Evolutionary conservation across 1,284 basidiomycete species (phyloP).

Genomic region (Baeospora myosura): DNA sequence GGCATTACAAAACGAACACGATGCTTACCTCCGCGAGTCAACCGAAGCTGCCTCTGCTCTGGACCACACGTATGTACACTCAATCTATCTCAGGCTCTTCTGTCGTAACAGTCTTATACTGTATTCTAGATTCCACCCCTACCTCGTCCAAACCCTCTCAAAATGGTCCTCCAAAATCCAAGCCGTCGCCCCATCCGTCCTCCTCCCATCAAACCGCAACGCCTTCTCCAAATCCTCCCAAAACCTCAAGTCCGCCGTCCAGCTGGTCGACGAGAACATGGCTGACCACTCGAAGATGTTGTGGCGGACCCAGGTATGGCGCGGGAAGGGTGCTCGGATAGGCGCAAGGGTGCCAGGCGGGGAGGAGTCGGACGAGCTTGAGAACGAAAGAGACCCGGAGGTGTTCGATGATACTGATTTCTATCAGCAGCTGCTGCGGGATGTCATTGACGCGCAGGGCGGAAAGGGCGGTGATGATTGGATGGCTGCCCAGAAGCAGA

Average conservation of each 20-base stretch:
- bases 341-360: conserved; percentile 23
- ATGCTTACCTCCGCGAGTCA: conserved; percentile 36
- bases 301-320: conserved; percentile 46
- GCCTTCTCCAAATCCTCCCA: conserved; percentile 49
- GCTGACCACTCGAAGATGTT: conserved; percentile 49
- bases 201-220: conserved; percentile 63
- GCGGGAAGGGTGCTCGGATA: conserved; percentile 38
- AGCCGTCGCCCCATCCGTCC: conserved; percentile 72
- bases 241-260: conserved; percentile 52
- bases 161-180: conserved; percentile 95
- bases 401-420: conserved; percentile 87
- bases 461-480: conserved; percentile 46
- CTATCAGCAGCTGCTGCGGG: conserved; percentile 83
- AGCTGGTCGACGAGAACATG: conserved; percentile 67
- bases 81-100: not conserved
- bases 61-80: conserved; percentile 46
- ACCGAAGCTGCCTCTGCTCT: conserved; percentile 38
- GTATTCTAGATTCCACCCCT: conserved; percentile 52
- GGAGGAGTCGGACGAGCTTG: conserved; percentile 22
- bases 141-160: conserved; percentile 66
- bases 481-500: conserved; percentile 59
- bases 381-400: conserved; percentile 37
- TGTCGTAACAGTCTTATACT: conserved; percentile 5
- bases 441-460: conserved; percentile 72
- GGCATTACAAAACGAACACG: conserved; percentile 26